Evolutionary conservation across 2,329 filamentous ascomycete species (phyloP).

Genomic region (Aspergillus sp.): DNA sequence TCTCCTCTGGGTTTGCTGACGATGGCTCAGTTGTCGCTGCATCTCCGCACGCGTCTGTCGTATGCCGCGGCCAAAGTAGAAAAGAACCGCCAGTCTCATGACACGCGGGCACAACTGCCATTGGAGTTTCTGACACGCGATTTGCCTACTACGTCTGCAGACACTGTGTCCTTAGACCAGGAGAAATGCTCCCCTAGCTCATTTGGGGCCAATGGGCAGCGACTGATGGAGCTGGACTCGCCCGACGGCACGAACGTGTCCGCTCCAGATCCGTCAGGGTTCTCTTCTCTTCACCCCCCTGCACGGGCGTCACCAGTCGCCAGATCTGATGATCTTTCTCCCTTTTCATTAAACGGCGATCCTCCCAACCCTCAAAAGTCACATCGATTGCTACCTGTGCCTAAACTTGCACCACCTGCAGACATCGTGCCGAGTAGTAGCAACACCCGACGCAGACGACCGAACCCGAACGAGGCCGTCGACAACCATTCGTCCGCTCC

Average conservation of each 20-base stretch:
- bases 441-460: constrained; percentile 33
- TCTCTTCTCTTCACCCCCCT: constrained; percentile 7
- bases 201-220: neutral
- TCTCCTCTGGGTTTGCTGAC: constrained; percentile 19
- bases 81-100: constrained; percentile 75
- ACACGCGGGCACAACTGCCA: constrained; percentile 75
- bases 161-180: constrained; percentile 53
- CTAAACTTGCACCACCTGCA: constrained; percentile 44
- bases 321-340: constrained; percentile 12
- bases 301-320: constrained; percentile 13
- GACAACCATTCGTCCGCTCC: constrained; percentile 18
- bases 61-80: constrained; percentile 95
- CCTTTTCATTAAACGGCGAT: constrained; percentile 13
- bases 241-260: constrained; percentile 21
- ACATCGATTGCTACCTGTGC: constrained; percentile 18
- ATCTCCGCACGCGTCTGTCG: constrained; percentile 78
- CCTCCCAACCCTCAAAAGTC: constrained; percentile 18
- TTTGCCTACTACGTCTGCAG: constrained; percentile 59
- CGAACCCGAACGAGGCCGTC: constrained; percentile 34
- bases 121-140: constrained; percentile 67
- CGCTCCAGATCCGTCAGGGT: constrained; percentile 18
- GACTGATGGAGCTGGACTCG: constrained; percentile 23
- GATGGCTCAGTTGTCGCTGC: constrained; percentile 64
- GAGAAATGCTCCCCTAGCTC: constrained; percentile 36
- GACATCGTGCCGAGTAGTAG: constrained; percentile 39